These are phyloP conservation scores for Cladosporium sp. DNA, from an alignment of 2,329 filamentous ascomycete genomes.

Conservation along the genomic window DNA sequence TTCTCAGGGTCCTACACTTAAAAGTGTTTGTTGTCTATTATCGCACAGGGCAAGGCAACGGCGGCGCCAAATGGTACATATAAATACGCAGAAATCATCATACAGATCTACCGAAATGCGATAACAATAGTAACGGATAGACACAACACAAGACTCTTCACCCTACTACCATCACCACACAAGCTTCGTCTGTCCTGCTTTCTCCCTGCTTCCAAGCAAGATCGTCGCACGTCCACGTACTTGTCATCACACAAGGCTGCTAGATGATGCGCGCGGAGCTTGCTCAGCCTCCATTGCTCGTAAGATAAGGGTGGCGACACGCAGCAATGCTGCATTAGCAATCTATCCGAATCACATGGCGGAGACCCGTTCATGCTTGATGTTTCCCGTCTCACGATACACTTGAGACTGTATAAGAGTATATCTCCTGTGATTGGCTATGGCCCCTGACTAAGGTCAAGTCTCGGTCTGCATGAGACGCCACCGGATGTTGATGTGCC, in stretches of 20 bases:
- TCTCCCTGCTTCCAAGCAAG: conserved; percentile 6
- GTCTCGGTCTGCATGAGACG: conserved; percentile 1
- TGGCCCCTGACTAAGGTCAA: conserved; percentile 16
- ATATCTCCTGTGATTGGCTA: not conserved
- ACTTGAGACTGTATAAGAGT: not conserved
- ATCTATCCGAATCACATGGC: conserved; percentile 7
- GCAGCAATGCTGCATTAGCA: not conserved
- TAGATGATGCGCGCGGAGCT: not conserved
- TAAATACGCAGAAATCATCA: not conserved
- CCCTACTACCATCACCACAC: not conserved
- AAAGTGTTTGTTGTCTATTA: conserved; percentile 1
- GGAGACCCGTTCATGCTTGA: conserved; percentile 17
- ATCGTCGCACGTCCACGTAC: conserved; percentile 9
- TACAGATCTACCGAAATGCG: not conserved
- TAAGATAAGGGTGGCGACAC: conserved; percentile 3
- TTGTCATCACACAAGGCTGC: not conserved
- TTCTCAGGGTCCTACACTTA: not conserved
- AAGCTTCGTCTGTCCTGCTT: not conserved
- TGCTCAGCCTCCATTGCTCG: conserved; percentile 15
- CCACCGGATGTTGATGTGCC: not conserved
- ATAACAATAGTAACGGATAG: conserved; percentile 1
- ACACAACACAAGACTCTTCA: conserved; percentile 13
- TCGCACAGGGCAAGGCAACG: not conserved
- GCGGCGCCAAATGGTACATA: not conserved
- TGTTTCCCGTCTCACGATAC: conserved; percentile 6